Evolutionary conservation across 129 eudicot species (phyloP), one percentile per base, ranked within the genome.

Genomic region (Dittrichia graveolens): DNA sequence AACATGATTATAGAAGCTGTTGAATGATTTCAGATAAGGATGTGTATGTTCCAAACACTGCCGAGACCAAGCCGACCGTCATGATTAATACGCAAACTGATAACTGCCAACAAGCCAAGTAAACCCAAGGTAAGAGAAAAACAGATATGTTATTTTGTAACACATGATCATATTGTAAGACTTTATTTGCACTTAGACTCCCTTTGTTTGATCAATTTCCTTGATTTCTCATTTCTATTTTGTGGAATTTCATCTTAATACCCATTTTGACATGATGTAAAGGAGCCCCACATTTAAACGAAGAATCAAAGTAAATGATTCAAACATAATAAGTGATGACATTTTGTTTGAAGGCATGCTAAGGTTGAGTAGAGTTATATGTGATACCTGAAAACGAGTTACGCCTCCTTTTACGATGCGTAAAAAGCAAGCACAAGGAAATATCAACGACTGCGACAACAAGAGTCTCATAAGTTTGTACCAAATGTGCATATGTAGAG

Each of bases 351-450:
- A 57, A 9, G 52, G 37, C 16, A 70, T 55, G 38, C 9, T 45
- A 10, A 47, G 12, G 80, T 39, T 46, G 44, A 67, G n/a, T 5
- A 55, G 38, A 67, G 44, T 3, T 55, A 12, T 43, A 38, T 35
- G 31, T 3, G 55, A 31, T 85, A 92, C 98, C 96, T 92, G 96
- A 34, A 92, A 35, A 24, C 24, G 60, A 57, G 81, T 83, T 19
- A 87, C 69, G n/a, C 79, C 79, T 8, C 89, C 96, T 69, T 76
- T 70, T 67, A 78, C 48, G 78, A 92, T 83, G 58, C 96, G 81
- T 80, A 89, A 54, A 80, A 80, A 92, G 75, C 98, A 92, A 58
- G 85, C 91, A 55, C 98, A 92, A 52, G 98, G 98, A 76, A 92
- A 83, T 83, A 92, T 92, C 80, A 89, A 75, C 7, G 96, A 81